These are phyloP conservation scores for Naganishia vishniacii DNA, from an alignment of 768 basidiomycete genomes.

Conservation along the genomic window DNA sequence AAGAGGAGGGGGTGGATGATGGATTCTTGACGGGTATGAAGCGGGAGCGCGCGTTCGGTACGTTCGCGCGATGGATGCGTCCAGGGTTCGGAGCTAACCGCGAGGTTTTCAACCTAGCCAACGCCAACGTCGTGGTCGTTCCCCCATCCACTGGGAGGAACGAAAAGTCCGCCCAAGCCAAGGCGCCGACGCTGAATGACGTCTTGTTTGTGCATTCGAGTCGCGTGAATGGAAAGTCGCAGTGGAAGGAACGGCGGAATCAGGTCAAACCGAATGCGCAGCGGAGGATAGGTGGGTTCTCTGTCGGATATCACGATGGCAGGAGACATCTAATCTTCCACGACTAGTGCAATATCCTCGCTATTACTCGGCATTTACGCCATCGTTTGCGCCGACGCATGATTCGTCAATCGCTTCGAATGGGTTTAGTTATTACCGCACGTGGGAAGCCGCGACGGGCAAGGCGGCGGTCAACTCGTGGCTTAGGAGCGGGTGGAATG, in stretches of 20 bases:
- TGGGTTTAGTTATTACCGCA: constrained; percentile 35
- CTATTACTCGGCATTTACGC: constrained; percentile 30
- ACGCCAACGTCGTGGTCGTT: constrained; percentile 1
- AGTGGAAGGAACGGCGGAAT: constrained; percentile 5
- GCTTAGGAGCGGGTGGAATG: constrained; percentile 14
- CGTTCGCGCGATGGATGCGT: no score
- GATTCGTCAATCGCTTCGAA: constrained; percentile 38
- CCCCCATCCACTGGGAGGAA: not conserved
- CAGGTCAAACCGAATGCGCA: not conserved
- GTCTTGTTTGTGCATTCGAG: constrained; percentile 16
- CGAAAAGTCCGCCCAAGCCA: not conserved
- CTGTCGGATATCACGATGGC: not conserved
- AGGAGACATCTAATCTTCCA: not conserved
- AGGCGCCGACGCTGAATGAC: not conserved
- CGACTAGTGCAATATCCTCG: constrained; percentile 8
- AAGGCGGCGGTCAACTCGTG: constrained; percentile 31
- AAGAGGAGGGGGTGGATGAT: constrained; percentile 8
- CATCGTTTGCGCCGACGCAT: constrained; percentile 39
- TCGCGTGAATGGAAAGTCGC: not conserved
- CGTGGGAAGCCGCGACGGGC: constrained; percentile 39
- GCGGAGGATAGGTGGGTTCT: not conserved
- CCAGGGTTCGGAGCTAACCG: not conserved
- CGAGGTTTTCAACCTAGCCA: not conserved
- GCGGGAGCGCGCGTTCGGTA: constrained; percentile 8
- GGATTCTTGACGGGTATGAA: constrained; percentile 12